Evolutionary conservation across 345 rosid species (phyloP).

Genomic region (Reutealis trisperma): DNA sequence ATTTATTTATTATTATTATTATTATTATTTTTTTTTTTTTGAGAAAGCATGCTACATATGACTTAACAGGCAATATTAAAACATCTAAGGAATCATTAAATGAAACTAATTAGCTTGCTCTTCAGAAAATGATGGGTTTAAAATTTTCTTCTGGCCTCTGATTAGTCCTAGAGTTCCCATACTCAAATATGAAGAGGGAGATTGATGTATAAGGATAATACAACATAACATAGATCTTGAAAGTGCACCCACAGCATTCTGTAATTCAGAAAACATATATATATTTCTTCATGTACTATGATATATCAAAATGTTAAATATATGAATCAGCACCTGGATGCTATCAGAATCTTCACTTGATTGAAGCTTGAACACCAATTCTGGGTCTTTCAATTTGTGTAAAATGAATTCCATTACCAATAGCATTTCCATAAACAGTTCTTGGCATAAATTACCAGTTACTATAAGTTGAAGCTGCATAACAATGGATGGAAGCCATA

Average conservation of each 20-base stretch:
- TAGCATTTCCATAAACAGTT: constrained; percentile 45
- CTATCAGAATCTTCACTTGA: constrained; percentile 53
- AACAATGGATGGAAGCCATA: constrained; percentile 89
- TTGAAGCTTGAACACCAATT: constrained; percentile 61
- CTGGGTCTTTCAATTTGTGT: constrained; percentile 78
- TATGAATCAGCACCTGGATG: constrained; percentile 61
- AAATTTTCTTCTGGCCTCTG: not conserved
- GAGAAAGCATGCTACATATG: no score
- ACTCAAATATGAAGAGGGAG: not conserved
- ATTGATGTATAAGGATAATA: not conserved
- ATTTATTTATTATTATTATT: no score
- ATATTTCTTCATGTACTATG: not conserved
- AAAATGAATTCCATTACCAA: constrained; percentile 59
- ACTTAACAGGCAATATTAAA: no score
- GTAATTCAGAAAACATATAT: not conserved
- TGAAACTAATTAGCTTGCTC: not conserved
- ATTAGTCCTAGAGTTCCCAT: not conserved
- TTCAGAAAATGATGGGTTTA: not conserved
- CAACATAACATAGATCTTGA: not conserved
- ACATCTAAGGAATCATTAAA: not conserved
- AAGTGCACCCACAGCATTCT: no score
- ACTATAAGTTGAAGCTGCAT: constrained; percentile 51
- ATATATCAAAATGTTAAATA: constrained; percentile 3
- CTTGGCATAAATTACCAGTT: constrained; percentile 36
- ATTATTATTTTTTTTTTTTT: no score